Evolutionary conservation across 2,329 filamentous ascomycete genomes (phyloP), one percentile per base, ranked within the genome.

Genomic region (Salinomyces thailandicus): DNA sequence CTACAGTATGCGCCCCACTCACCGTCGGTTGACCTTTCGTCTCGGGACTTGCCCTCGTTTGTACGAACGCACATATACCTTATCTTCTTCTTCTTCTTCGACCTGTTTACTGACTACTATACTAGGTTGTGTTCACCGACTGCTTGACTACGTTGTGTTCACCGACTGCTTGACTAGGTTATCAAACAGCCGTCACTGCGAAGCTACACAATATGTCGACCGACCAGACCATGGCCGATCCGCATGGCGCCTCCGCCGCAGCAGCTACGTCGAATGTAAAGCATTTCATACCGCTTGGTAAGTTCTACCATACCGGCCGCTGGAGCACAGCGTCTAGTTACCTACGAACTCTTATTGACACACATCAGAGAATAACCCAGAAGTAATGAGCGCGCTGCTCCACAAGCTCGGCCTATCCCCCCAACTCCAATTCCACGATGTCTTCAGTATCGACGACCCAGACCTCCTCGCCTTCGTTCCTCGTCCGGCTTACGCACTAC

Each of bases 371-470:
- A 78, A 77, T 50, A 94, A 95, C 66, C 87, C 91, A 0, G 77
- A 85, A 62, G 77, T 95, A 19, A 91, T 96, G 79, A 87, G 79
- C 36, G 65, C 71, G 29, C 79, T 96, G 22, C 74, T 93, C 33
- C 83, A 82, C 66, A 77, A 77, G 49, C 81, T 96, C 17, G 89
- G 89, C 45, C 76, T 96, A 38, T 81, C 82, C n/a, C 55, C 64
- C n/a, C 68, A 72, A 17, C 72, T 96, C 31, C 71, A 75, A 51
- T 79, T 94, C 63, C 80, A 93, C 68, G 89, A 96, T 62, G 85
- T 96, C 60, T 95, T 80, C 72, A 87, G 81, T 49, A 79, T 96
- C 54, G 80, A 82, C 46, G 87, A 96, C 35, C 78, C 83, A 0
- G 79, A 86, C 35, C 73, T 95, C 26, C 77, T 96, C 35, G 74